Conservation (phyloP, 2,329 filamentous ascomycete species). For the Fusarium goolgardi region DNA sequence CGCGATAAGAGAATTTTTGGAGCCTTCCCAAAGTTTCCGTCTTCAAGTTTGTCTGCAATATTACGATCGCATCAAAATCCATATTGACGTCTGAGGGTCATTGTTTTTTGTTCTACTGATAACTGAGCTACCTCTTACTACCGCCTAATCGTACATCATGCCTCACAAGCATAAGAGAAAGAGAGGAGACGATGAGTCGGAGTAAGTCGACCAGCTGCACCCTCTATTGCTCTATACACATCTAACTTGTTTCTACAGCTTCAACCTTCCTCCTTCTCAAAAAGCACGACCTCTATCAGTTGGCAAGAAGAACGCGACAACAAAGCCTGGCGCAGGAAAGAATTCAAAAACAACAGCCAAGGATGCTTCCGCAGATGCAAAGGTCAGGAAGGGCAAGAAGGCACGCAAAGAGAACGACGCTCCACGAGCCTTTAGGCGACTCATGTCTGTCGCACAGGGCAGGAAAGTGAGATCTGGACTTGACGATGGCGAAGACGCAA, state of each 20-base stretch:
- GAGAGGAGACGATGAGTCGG: conserved; percentile 61
- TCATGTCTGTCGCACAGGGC: conserved; percentile 80
- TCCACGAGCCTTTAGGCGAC: conserved; percentile 84
- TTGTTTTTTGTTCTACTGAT: too few relatives aligned
- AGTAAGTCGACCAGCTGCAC: conserved; percentile 27
- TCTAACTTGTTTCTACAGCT: conserved; percentile 52
- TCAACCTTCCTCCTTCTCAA: conserved; percentile 62
- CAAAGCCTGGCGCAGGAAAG: conserved; percentile 26
- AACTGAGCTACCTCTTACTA: too few relatives aligned
- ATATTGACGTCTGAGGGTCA: background rate
- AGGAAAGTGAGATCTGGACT: conserved; percentile 72
- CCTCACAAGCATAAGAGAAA: conserved; percentile 86
- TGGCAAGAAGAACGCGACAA: conserved; percentile 50
- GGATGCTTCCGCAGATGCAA: conserved; percentile 50
- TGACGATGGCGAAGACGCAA: conserved; percentile 71
- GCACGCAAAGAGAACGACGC: conserved; percentile 76
- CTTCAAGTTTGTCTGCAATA: conserved; percentile 9
- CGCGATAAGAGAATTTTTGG: conserved; percentile 47
- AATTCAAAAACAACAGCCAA: conserved; percentile 15
- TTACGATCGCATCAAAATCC: background rate
- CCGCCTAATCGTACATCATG: conserved; percentile 61
- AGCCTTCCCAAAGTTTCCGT: conserved; percentile 12
- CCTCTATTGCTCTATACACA: background rate
- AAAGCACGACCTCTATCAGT: conserved; percentile 64
- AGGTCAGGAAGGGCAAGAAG: conserved; percentile 57